Percentiles rank a stretch among this genome's conserved stretches.
These are phyloP conservation scores for Pseudofabraea citricarpa DNA, from an alignment of 2,329 filamentous ascomycete species.

Conservation along the genomic window DNA sequence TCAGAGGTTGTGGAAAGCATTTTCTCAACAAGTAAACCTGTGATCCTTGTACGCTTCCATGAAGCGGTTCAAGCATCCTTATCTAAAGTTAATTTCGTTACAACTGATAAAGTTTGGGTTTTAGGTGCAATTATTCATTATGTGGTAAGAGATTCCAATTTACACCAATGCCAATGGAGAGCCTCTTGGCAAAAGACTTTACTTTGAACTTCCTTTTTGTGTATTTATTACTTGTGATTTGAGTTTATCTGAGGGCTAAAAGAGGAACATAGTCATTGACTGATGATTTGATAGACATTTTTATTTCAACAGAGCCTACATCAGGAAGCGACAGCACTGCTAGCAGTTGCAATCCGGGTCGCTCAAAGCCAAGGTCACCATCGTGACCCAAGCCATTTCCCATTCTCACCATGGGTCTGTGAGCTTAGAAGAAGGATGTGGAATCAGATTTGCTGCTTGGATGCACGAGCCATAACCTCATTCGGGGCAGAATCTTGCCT, in stretches of 20 bases:
- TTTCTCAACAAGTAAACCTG: conserved; percentile 15
- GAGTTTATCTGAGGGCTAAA: not conserved
- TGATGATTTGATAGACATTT: conserved; percentile 9
- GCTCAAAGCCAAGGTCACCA: conserved; percentile 64
- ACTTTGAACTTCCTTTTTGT: not conserved
- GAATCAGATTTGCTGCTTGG: conserved; percentile 15
- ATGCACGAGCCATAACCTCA: conserved; percentile 11
- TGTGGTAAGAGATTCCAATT: too few species aligned
- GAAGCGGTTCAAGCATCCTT: conserved; percentile 10
- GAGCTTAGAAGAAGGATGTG: conserved; percentile 14
- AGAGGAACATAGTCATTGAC: not conserved
- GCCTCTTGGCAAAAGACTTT: not conserved
- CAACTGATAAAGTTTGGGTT: conserved; percentile 11
- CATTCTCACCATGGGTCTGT: conserved; percentile 16
- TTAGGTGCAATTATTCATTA: conserved; percentile 15
- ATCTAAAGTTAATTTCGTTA: conserved; percentile 13
- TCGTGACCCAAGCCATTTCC: conserved; percentile 38
- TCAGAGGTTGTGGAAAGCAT: conserved; percentile 37
- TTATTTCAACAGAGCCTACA: conserved; percentile 40
- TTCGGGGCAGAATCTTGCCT: conserved; percentile 17
- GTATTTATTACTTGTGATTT: not conserved
- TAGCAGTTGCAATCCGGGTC: conserved; percentile 59
- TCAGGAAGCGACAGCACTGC: conserved; percentile 56
- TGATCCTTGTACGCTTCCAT: conserved; percentile 7
- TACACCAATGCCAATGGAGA: too few species aligned